Conservation (phyloP, 2,329 filamentous ascomycete species). For the Cercospora sp. region DNA sequence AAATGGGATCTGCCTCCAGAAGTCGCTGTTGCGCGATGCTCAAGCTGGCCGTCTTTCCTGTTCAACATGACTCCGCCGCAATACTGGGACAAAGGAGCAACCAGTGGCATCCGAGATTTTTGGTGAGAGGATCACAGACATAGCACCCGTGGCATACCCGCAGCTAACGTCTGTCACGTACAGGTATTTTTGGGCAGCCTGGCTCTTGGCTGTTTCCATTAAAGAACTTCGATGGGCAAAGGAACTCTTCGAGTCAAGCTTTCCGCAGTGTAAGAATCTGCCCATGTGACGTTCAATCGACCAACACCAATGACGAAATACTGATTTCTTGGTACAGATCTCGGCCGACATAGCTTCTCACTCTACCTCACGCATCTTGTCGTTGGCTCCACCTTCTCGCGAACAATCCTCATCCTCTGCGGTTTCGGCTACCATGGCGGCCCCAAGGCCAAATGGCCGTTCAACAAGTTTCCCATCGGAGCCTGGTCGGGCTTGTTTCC, state of each 20-base stretch:
- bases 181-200: conserved; percentile 60
- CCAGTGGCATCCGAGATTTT: conserved; percentile 13
- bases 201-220: conserved; percentile 19
- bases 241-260: conserved; percentile 21
- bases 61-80: conserved; percentile 11
- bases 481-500: conserved; percentile 19
- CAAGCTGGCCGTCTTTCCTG: conserved; percentile 14
- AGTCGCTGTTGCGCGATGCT: conserved; percentile 10
- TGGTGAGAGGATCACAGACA: conserved; percentile 7
- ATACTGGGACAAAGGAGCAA: conserved; percentile 8
- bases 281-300: not conserved
- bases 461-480: conserved; percentile 3
- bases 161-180: conserved; percentile 16
- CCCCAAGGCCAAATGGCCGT: conserved; percentile 19
- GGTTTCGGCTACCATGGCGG: conserved; percentile 19
- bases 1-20: not conserved
- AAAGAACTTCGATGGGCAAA: conserved; percentile 27
- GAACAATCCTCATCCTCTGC: conserved; percentile 39
- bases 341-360: conserved; percentile 62
- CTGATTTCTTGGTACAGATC: conserved; percentile 35
- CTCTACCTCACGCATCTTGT: conserved; percentile 66
- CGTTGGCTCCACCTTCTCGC: conserved; percentile 58
- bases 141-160: not conserved
- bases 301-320: not conserved
- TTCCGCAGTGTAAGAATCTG: conserved; percentile 20